Evolutionary conservation across 2,329 filamentous ascomycete genomes (phyloP).

Genomic region (Aspergillus jensenii): DNA sequence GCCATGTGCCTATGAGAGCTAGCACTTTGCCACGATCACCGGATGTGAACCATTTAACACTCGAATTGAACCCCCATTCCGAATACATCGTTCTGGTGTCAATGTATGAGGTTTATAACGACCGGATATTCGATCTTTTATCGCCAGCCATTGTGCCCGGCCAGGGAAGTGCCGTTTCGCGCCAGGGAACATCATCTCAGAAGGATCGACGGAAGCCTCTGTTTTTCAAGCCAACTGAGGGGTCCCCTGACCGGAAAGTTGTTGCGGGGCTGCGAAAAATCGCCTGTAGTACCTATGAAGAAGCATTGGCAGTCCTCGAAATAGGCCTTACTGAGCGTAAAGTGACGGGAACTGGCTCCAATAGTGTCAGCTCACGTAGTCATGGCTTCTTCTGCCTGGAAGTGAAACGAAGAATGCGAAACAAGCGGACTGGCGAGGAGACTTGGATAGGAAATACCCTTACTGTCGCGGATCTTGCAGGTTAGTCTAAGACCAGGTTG

Average conservation of each 20-base stretch:
- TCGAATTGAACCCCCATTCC: conserved; percentile 65
- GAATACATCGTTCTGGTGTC: conserved; percentile 89
- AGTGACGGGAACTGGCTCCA: conserved; percentile 88
- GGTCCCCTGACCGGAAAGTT: conserved; percentile 86
- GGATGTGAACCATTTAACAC: conserved; percentile 68
- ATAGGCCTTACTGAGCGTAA: conserved; percentile 82
- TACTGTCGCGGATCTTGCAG: conserved; percentile 88
- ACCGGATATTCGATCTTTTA: conserved; percentile 92
- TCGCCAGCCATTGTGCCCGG: conserved; percentile 53
- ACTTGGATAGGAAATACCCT: conserved; percentile 76
- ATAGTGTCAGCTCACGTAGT: conserved; percentile 86
- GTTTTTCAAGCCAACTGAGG: conserved; percentile 88
- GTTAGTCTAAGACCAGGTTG: conserved; percentile 41
- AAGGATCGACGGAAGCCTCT: conserved; percentile 78
- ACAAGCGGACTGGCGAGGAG: conserved; percentile 52
- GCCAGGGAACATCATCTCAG: conserved; percentile 48
- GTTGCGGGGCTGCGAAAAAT: conserved; percentile 91
- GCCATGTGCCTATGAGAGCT: conserved; percentile 64
- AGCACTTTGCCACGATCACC: conserved; percentile 72
- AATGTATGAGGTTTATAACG: conserved; percentile 99
- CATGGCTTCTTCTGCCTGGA: conserved; percentile 97
- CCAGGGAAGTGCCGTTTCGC: conserved; percentile 38
- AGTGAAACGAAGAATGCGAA: conserved; percentile 72
- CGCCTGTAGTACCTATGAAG: conserved; percentile 75
- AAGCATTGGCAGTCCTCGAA: conserved; percentile 87